Conservation (phyloP, 768 basidiomycete species). For the Pholiota molesta region DNA sequence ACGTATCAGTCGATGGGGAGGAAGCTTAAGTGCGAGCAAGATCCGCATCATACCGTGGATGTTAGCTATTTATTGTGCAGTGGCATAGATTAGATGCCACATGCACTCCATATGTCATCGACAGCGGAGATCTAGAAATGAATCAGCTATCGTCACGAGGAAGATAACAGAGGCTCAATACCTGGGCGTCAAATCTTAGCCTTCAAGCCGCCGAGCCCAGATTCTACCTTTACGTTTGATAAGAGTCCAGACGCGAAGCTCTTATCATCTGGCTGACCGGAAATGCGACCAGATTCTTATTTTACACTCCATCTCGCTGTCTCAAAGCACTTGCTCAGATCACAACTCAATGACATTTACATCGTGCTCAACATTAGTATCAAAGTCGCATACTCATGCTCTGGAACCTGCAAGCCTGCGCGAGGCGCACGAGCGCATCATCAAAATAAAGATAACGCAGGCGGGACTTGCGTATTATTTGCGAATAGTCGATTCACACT, state of each 20-base stretch:
- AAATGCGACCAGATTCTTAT: too few relatives aligned
- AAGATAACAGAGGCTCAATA: neutral
- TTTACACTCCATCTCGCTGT: too few relatives aligned
- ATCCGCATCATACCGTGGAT: neutral
- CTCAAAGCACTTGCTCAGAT: too few relatives aligned
- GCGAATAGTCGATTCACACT: constrained; percentile 5
- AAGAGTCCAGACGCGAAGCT: too few relatives aligned
- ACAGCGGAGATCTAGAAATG: neutral
- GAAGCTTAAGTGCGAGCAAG: constrained; percentile 7
- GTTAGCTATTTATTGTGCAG: constrained; percentile 15
- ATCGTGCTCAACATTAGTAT: too few relatives aligned
- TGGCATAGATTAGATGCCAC: constrained; percentile 5
- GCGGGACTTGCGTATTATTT: neutral
- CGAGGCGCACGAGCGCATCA: too few relatives aligned
- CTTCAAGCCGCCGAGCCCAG: neutral
- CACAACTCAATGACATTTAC: too few relatives aligned
- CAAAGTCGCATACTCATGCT: too few relatives aligned
- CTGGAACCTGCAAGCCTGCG: too few relatives aligned
- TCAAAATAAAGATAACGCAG: neutral
- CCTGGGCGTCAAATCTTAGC: neutral
- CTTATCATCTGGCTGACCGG: too few relatives aligned
- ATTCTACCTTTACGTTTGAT: too few relatives aligned
- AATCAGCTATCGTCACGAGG: neutral
- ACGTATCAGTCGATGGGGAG: constrained; percentile 3
- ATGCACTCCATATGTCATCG: neutral